A percentile compares a stretch with the other conserved stretches of the same genome.
Conservation (phyloP, 805 yeast genomes). For the Myxozyma udenii region DNA sequence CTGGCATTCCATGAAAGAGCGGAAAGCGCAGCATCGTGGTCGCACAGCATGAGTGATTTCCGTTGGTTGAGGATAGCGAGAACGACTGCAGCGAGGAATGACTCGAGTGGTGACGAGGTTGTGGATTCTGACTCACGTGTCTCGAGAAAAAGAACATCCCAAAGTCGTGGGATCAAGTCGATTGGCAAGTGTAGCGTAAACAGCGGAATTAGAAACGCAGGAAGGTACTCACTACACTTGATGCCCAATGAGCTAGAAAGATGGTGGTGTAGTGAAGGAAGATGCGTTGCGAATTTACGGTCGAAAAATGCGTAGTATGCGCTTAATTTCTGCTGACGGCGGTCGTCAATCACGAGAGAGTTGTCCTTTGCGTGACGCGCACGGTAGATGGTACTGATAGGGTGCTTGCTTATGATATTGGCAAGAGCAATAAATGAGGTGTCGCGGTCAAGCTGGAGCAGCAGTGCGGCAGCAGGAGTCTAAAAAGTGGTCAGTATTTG, state of each 20-base stretch:
- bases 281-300: conserved; percentile 45
- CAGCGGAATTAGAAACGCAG: conserved; percentile 43
- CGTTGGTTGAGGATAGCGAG: conserved; percentile 55
- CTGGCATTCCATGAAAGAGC: conserved; percentile 42
- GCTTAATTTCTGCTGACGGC: conserved; percentile 31
- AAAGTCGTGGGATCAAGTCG: conserved; percentile 48
- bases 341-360: conserved; percentile 5
- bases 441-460: conserved; percentile 41
- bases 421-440: conserved; percentile 45
- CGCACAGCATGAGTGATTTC: conserved; percentile 42
- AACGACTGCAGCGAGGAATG: conserved; percentile 50
- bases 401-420: conserved; percentile 41
- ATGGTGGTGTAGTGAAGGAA: conserved; percentile 50
- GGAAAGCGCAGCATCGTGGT: conserved; percentile 29
- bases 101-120: conserved; percentile 41
- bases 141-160: conserved; percentile 62
- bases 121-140: conserved; percentile 30
- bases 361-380: conserved; percentile 30
- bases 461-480: conserved; percentile 43
- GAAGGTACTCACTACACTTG: conserved; percentile 44
- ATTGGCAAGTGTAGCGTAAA: conserved; percentile 48
- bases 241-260: conserved; percentile 45
- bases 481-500: background rate
- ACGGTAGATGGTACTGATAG: conserved; percentile 38
- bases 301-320: conserved; percentile 49